Base-by-base conservation (phyloP, 169 alveolate genomes). In the Theileria sp. region DNA sequence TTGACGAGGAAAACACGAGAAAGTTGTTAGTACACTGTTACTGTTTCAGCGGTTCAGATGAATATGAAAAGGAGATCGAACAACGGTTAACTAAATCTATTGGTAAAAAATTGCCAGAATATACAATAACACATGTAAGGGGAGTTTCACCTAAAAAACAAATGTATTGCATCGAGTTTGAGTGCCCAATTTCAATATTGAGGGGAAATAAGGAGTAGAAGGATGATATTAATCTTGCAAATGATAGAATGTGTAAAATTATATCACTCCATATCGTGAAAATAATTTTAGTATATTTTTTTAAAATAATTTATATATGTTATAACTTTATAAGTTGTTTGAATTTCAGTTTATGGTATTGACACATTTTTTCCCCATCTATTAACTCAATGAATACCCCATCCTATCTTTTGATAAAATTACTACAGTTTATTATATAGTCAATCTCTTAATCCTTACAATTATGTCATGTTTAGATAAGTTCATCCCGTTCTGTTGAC, bases 161-260 rank as follows among this genome's bases (percentile, higher is more conserved):
- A 17, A 82, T 82, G 89, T 82, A 82, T 38, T 82, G 89, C 72
- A 58, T 82, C 26, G 89, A 82, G 72, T 82, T 82, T 58, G 69
- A 75, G 28, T 32, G 49, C 54, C 89, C 85, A 17, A n/a, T n/a
- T 9, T 30, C 23, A 44, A 44, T 75, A 25, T 77, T 81, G 58
- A 44, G 75, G 23, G 32, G 26, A 13, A 36, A 32, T 9, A 32
- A 32, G 75, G 69, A 61, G 69, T 44, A 44, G 54, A 44, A 44
- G 54, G 54, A 7, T 10, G 54, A 44, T 44, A 44, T 13, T 44
- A 13, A 8, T 8, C 3, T 61, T 61, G 38, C 1, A 61, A 61
- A 13, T 1, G 12, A 30, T 61, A 12, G 69, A 12, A 10, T 61
- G n/a, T 61, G 19, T 61, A 13, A 0, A 61, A 12, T 61, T 26